phyloP scores from a whole-genome alignment of 106 monocot genomes.

The Hemerocallis citrina region DNA sequence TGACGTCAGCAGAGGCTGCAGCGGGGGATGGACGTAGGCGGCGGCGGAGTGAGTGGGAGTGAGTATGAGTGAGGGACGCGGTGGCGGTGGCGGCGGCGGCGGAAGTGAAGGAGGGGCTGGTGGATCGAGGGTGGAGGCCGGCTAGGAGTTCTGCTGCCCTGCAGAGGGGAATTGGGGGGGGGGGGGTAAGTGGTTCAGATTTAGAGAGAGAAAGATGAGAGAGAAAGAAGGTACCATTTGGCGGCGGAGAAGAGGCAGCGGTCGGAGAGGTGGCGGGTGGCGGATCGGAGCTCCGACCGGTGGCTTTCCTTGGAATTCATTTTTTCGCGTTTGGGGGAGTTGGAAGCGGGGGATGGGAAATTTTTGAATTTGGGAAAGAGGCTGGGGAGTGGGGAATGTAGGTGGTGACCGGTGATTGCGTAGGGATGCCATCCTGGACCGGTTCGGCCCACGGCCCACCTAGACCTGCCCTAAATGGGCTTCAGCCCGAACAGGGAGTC shows the following conservation, averaged over 20 bases:
- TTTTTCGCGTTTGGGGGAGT: no score
- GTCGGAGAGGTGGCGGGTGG: conserved; percentile 71
- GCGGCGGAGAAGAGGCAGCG: conserved; percentile 89
- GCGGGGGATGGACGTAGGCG: conserved; percentile 26
- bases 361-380: no score
- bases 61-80: conserved; percentile 17
- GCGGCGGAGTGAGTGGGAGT: conserved; percentile 28
- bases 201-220: neutral
- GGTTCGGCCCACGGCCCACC: no score
- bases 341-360: no score
- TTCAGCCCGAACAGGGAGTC: no score
- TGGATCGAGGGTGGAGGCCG: no score
- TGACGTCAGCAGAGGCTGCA: no score
- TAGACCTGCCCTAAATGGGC: no score
- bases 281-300: conserved; percentile 75
- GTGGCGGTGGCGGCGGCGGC: conserved; percentile 14
- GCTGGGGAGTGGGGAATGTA: no score
- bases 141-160: conserved; percentile 91
- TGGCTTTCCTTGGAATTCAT: conserved; percentile 60
- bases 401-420: no score
- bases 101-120: conserved; percentile 17
- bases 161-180: neutral
- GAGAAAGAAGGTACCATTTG: conserved; percentile 53
- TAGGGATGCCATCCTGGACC: no score
- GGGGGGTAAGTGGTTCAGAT: neutral